phyloP scores from a whole-genome alignment of 176 grass and related monocot genomes.

The Eleusine indica region DNA sequence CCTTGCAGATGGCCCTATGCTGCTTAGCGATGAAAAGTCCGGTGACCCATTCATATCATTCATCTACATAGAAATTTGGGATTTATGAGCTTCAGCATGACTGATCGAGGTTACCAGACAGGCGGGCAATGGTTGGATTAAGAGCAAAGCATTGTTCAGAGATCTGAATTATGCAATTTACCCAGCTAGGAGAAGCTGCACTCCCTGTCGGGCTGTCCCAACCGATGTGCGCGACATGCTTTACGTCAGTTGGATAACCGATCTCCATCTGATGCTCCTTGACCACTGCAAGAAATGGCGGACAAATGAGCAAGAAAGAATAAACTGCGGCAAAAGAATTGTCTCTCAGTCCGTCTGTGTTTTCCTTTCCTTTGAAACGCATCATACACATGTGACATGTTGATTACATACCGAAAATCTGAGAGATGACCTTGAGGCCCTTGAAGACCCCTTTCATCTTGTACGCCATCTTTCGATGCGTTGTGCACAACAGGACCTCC shows the following conservation, averaged over 20 bases:
- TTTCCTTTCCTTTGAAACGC: not conserved
- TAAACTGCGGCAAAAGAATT: not conserved
- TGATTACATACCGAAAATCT: constrained; percentile 66
- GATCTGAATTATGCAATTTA: constrained; percentile 32
- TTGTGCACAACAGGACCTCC: constrained; percentile 1
- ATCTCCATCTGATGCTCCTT: constrained; percentile 79
- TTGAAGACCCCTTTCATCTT: constrained; percentile 93
- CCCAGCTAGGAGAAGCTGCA: constrained; percentile 63
- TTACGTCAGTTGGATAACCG: constrained; percentile 65
- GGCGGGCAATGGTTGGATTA: not conserved
- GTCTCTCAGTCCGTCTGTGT: not conserved
- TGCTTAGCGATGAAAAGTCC: constrained; percentile 49
- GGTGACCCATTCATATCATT: constrained; percentile 51
- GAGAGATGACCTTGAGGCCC: constrained; percentile 78
- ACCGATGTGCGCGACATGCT: constrained; percentile 77
- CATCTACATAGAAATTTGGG: constrained; percentile 47
- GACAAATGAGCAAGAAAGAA: not conserved
- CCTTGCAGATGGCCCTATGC: constrained; percentile 47
- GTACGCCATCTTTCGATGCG: constrained; percentile 56
- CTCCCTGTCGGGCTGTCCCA: constrained; percentile 68
- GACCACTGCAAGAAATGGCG: constrained; percentile 47
- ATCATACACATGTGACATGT: not conserved
- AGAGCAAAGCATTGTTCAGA: constrained; percentile 1
- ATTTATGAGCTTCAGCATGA: constrained; percentile 12
- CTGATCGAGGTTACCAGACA: not conserved